Evolutionary conservation across 2,329 filamentous ascomycete species (phyloP), one percentile per base, ranked within the genome.

Genomic region (Alternaria viburni): DNA sequence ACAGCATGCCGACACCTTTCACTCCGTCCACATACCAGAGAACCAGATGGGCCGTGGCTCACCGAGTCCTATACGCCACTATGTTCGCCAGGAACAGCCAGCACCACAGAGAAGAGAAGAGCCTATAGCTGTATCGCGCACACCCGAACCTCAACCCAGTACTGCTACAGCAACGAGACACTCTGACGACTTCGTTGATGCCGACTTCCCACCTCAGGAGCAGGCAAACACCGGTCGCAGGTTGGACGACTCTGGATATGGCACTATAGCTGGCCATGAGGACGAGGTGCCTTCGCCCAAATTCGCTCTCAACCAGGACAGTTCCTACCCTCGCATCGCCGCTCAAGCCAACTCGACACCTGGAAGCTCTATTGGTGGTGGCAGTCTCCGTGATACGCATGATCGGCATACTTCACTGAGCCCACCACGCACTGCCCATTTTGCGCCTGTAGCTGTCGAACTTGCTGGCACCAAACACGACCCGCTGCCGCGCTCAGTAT

Each of bases 401-500:
- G 76, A 76, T 10, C 75, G 79, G 52, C 78, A 81, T 11, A 73
- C 80, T 5, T 84, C 80, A 13, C 73, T 84, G 56, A 93, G 90
- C 68, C 90, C 91, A n/a, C 85, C 83, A 23, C 86, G 91, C 32
- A 88, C 86, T 28, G 88, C 91, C 12, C 90, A 88, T 70, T 93
- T 93, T 76, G 88, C 88, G 1, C 74, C 85, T 10, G 83, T 85
- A 8, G 82, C 87, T 32, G 85, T 87, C 7, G 82, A 85, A 23
- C 78, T 83, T 15, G 73, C 82, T 45, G 80, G 85, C 1, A 83
- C 90, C 26, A 89, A 85, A 66, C 91, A 94, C 73, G 86, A 88
- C 57, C 92, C 91, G 6, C 89, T 90, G 21, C 83, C 88, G 28
- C 86, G 92, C 51, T 92, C 91, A 6, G 82, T 91, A 11, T 93